Evolutionary conservation across 2,329 filamentous ascomycete genomes (phyloP).

Genomic region (Colletotrichum sp.): DNA sequence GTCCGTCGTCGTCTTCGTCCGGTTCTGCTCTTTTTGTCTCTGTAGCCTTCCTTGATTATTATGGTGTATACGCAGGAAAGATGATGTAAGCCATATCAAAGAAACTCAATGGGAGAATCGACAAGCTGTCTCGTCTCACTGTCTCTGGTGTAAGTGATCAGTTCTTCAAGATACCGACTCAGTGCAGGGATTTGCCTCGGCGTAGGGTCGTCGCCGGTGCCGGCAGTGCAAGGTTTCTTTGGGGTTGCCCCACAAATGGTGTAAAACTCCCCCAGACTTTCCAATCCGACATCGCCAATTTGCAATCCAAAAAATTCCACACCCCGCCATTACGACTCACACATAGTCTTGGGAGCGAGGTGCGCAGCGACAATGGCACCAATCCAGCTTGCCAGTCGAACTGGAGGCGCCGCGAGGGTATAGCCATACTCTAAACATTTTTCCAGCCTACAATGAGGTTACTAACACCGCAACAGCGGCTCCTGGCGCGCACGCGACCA

Average conservation of each 20-base stretch:
- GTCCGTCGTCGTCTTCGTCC: background rate
- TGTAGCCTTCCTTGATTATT: background rate
- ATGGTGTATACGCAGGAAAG: background rate
- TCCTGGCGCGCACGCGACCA: slow-evolving; percentile 29
- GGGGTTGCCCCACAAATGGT: slow-evolving; percentile 6
- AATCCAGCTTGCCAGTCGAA: slow-evolving; percentile 55
- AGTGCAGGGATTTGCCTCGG: slow-evolving; percentile 1
- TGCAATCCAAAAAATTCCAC: slow-evolving; percentile 22
- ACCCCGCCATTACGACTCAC: slow-evolving; percentile 18
- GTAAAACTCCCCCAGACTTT: slow-evolving; percentile 20
- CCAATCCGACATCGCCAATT: slow-evolving; percentile 26
- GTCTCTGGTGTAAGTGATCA: background rate
- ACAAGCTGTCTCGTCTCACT: background rate
- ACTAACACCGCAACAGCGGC: slow-evolving; percentile 35
- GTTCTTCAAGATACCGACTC: background rate
- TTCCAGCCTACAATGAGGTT: background rate
- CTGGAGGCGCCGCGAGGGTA: slow-evolving; percentile 54
- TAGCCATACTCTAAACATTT: background rate
- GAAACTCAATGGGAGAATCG: background rate
- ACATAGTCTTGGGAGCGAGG: slow-evolving; percentile 13
- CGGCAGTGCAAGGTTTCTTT: slow-evolving; percentile 12
- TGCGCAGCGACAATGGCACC: slow-evolving; percentile 47
- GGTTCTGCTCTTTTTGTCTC: background rate
- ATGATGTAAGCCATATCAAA: background rate
- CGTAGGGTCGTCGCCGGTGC: slow-evolving; percentile 6